phyloP scores from a whole-genome alignment of 1,139 yeast genomes.

The Suhomyces taliae region DNA sequence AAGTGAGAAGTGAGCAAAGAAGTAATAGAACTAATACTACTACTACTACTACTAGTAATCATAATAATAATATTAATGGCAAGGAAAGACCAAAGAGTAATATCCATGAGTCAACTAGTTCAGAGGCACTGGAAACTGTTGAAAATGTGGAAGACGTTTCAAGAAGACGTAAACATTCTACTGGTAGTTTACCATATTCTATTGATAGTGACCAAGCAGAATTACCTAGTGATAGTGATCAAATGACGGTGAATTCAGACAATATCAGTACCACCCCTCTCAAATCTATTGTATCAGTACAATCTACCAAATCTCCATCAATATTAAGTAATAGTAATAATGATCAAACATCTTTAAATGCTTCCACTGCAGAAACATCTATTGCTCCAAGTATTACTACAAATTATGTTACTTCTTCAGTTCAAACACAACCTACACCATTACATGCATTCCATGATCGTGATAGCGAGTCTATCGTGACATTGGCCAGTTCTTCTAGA shows the following conservation, averaged over 20 bases:
- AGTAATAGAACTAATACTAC: constrained; percentile 2
- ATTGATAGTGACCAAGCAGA: constrained; percentile 4
- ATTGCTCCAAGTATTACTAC: constrained; percentile 39
- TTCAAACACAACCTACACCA: constrained; percentile 6
- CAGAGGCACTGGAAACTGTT: not conserved
- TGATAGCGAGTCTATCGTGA: constrained; percentile 55
- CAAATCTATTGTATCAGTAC: constrained; percentile 50
- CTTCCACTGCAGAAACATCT: constrained; percentile 56
- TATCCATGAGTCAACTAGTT: not conserved
- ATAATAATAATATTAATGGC: too few relatives aligned
- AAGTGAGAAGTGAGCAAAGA: not conserved
- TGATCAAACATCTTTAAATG: constrained; percentile 39
- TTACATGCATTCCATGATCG: constrained; percentile 23
- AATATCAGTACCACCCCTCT: constrained; percentile 53
- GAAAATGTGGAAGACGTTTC: not conserved
- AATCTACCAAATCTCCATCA: constrained; percentile 48
- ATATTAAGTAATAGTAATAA: constrained; percentile 40
- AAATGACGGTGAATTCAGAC: constrained; percentile 25
- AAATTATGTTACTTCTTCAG: constrained; percentile 6
- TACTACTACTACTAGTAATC: not conserved
- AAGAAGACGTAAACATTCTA: constrained; percentile 5
- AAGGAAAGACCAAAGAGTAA: not conserved
- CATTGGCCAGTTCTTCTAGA: constrained; percentile 54
- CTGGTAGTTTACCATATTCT: constrained; percentile 2
- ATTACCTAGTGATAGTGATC: constrained; percentile 18